A percentile compares a stretch with the other conserved stretches of the same genome.
Conservation (phyloP, 768 basidiomycete genomes). For the Suillus paluster region DNA sequence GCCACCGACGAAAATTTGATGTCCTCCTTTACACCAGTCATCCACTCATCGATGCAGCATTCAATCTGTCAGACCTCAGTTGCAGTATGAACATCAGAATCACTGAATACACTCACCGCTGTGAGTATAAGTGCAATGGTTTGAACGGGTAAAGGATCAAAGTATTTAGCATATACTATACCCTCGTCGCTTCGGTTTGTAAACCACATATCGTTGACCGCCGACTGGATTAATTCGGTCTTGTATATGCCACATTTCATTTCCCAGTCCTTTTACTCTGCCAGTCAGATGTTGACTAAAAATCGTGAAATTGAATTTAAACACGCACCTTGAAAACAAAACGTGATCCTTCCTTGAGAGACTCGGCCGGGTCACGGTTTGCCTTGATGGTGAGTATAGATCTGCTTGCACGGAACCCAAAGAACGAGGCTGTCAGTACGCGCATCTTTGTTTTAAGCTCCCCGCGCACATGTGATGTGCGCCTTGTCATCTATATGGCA, state of each 20-base stretch:
- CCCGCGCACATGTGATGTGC: constrained; percentile 12
- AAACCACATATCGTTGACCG: constrained; percentile 32
- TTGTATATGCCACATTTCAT: constrained; percentile 28
- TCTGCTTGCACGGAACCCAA: constrained; percentile 1
- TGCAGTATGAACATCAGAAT: not conserved
- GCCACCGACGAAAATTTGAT: constrained; percentile 12
- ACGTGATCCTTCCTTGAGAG: constrained; percentile 9
- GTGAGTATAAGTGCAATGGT: constrained; percentile 10
- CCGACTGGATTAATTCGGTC: constrained; percentile 26
- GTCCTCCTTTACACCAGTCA: constrained; percentile 13
- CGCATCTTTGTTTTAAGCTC: constrained; percentile 15
- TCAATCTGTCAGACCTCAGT: constrained; percentile 12
- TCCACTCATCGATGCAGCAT: constrained; percentile 18
- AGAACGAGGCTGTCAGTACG: constrained; percentile 1
- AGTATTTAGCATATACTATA: constrained; percentile 22
- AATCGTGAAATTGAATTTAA: not conserved
- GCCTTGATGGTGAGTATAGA: not conserved
- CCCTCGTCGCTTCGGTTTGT: constrained; percentile 30
- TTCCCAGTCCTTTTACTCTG: not conserved
- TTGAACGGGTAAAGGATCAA: constrained; percentile 23
- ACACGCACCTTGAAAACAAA: constrained; percentile 12
- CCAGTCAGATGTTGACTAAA: not conserved
- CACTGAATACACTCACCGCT: not conserved
- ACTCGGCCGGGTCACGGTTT: constrained; percentile 7
- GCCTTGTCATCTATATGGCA: not conserved